Base-by-base conservation (phyloP, 2,329 filamentous ascomycete genomes). In the Clarireedia hainanense region DNA sequence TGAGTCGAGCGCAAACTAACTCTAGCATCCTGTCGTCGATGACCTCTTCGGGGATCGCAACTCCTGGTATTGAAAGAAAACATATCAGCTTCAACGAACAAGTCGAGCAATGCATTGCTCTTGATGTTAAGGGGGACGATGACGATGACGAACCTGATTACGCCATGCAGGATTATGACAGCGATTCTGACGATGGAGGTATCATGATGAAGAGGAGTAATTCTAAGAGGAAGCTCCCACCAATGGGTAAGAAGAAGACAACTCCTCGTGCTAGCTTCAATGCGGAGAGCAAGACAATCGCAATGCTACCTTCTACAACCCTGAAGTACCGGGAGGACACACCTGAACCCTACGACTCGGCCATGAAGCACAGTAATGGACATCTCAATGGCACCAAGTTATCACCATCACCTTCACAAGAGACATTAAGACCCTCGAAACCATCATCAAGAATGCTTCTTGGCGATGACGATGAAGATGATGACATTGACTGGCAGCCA, bases 51-150 rank as follows among this genome's bases (percentile, higher is more conserved):
- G 88, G 86, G n/a, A 62, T 81, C 14, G 64, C 76, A 71, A 77
- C 85, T 68, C 72, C 76, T 57, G 73, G 81, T 74, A 71, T 80
- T 6, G 81, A 84, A 66, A 91, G 85, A 85, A 91, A 46, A 81
- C 92, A 96, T 69, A 97, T 99, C 62, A 89, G 95, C 67, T 99
- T 99, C 71, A 94, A 96, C 68, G 89, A 96, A 68, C 88, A 92
- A 72, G 94, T 99, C 2, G 86, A 91, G 69, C 92, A 97, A 69
- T 96, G 91, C 69, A 96, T 96, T 61, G 94, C 94, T 6, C 83
- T 99, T 34, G 91, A 97, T 36, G 80, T 84, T 64, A 95, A 95
- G 81, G 68, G 91, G 30, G 30, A 34, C 84, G 86, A 64, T 84
- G 86, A 64, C 73, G 73, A 89, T 6, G 86, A 88, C 1, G 86